Evolutionary conservation across 1,284 basidiomycete genomes (phyloP).

Genomic region (Takashimella tepidaria): DNA sequence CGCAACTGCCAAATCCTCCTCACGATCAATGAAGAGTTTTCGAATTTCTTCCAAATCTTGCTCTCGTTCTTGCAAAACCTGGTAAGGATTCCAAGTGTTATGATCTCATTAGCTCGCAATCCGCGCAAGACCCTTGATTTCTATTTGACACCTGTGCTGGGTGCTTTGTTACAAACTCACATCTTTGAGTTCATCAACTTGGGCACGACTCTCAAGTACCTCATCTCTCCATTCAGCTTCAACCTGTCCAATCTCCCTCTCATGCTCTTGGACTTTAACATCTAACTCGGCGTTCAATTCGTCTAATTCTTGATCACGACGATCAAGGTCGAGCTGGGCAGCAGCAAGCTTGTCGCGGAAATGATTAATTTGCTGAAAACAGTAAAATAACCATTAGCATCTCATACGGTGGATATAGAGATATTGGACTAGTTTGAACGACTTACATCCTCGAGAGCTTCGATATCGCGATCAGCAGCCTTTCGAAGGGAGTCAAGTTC

Average conservation of each 20-base stretch:
- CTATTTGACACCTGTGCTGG: no score
- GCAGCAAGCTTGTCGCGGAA: slow-evolving; percentile 44
- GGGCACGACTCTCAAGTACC: slow-evolving; percentile 38
- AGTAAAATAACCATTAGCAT: no score
- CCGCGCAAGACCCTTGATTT: no score
- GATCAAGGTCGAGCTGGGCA: slow-evolving; percentile 44
- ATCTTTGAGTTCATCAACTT: slow-evolving; percentile 45
- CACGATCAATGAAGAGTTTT: slow-evolving; percentile 32
- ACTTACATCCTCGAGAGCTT: slow-evolving; percentile 43
- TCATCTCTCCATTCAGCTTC: slow-evolving; percentile 45
- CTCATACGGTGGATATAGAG: no score
- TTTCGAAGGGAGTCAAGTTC: slow-evolving; percentile 25
- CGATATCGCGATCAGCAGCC: slow-evolving; percentile 17
- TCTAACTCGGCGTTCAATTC: slow-evolving; percentile 47
- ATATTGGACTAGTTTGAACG: no score
- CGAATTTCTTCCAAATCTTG: slow-evolving; percentile 35
- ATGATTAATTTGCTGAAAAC: slow-evolving; percentile 39
- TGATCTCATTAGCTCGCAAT: background rate
- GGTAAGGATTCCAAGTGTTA: background rate
- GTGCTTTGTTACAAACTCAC: no score
- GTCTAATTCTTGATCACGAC: slow-evolving; percentile 46
- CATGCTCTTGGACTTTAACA: slow-evolving; percentile 38
- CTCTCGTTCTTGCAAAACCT: slow-evolving; percentile 35
- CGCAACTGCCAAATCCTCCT: slow-evolving; percentile 31
- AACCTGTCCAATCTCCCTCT: slow-evolving; percentile 42